Percentiles rank a stretch among this genome's conserved stretches.
Evolutionary conservation across 2,329 filamentous ascomycete genomes (phyloP).

Genomic region (Paecilomyces fulvus): DNA sequence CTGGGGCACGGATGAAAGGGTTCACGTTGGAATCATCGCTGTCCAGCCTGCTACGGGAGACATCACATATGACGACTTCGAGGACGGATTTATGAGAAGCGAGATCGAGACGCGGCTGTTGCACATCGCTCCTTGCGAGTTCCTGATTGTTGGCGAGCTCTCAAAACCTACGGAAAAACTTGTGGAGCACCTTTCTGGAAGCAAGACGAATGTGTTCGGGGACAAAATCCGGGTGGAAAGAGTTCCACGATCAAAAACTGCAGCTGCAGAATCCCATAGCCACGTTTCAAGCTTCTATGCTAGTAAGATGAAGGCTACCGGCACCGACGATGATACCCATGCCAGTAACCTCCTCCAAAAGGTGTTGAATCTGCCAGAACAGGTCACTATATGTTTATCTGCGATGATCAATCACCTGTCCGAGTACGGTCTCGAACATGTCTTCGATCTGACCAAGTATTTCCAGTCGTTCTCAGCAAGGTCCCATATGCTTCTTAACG

Average conservation of each 20-base stretch:
- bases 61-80: constrained; percentile 90
- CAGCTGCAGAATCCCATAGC: constrained; percentile 74
- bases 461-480: constrained; percentile 92
- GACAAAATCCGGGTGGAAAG: constrained; percentile 82
- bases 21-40: constrained; percentile 82
- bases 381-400: constrained; percentile 84
- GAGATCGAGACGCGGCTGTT: constrained; percentile 93
- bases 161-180: constrained; percentile 90
- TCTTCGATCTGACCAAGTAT: constrained; percentile 93
- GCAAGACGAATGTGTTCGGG: constrained; percentile 83
- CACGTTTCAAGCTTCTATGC: constrained; percentile 93
- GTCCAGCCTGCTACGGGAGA: constrained; percentile 95
- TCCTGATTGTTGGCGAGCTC: constrained; percentile 83
- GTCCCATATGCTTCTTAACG: constrained; percentile 92
- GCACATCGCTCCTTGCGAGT: constrained; percentile 92
- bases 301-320: constrained; percentile 61
- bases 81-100: constrained; percentile 94
- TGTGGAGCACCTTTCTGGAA: constrained; percentile 79
- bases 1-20: constrained; percentile 82
- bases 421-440: constrained; percentile 88
- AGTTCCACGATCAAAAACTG: constrained; percentile 65
- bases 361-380: constrained; percentile 73
- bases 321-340: constrained; percentile 44
- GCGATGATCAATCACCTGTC: constrained; percentile 91
- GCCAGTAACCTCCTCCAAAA: constrained; percentile 68